phyloP scores from a whole-genome alignment of 805 yeast species.

The Barnettozyma siamensis region DNA sequence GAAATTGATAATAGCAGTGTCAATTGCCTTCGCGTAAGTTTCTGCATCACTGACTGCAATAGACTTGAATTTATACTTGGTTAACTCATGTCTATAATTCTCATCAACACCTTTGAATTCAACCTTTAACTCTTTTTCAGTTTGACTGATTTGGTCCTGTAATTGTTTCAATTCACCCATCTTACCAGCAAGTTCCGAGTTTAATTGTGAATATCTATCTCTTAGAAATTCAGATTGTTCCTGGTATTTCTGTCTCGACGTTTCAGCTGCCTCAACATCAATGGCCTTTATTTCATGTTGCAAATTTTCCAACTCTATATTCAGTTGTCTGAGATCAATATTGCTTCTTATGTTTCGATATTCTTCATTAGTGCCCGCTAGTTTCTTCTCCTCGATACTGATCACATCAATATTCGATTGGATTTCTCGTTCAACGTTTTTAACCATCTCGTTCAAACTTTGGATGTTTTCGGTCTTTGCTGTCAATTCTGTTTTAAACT shows the following conservation, averaged over 20 bases:
- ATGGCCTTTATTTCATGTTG: constrained; percentile 38
- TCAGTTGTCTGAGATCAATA: constrained; percentile 47
- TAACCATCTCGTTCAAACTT: constrained; percentile 15
- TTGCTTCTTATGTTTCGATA: constrained; percentile 63
- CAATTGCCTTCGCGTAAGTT: constrained; percentile 79
- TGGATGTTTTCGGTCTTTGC: constrained; percentile 10
- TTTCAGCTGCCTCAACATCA: constrained; percentile 53
- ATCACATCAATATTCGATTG: constrained; percentile 24
- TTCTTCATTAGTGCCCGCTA: constrained; percentile 53
- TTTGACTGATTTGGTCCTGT: constrained; percentile 56
- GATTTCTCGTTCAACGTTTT: constrained; percentile 25
- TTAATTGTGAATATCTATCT: constrained; percentile 45
- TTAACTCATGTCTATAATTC: constrained; percentile 62
- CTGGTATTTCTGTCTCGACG: constrained; percentile 56
- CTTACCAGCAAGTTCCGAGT: constrained; percentile 65
- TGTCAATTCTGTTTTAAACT: neutral
- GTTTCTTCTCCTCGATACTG: constrained; percentile 32
- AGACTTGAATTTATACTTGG: constrained; percentile 67
- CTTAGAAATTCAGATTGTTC: constrained; percentile 46
- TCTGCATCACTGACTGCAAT: constrained; percentile 76
- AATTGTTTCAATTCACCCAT: constrained; percentile 84
- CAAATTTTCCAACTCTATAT: constrained; percentile 32
- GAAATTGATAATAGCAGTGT: constrained; percentile 87
- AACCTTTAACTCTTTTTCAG: constrained; percentile 54
- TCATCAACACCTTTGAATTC: constrained; percentile 68